Evolutionary conservation across 2,329 filamentous ascomycete genomes (phyloP).

Genomic region (Cordyceps cateniannulata): DNA sequence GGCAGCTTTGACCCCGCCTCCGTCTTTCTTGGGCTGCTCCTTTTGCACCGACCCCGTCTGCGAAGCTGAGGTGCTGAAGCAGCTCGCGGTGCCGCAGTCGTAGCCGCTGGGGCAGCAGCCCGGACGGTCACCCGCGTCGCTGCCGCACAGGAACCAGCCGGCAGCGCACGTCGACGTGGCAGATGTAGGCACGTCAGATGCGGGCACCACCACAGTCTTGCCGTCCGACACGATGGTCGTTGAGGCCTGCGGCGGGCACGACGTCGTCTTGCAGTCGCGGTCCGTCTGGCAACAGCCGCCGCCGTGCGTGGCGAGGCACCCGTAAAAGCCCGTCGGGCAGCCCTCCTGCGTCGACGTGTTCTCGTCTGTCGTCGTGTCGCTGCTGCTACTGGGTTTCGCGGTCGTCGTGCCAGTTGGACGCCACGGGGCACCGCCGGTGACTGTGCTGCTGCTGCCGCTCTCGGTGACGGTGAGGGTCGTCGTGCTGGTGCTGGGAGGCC

Average conservation of each 20-base stretch:
- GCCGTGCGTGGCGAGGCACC: constrained; percentile 76
- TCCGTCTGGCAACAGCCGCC: constrained; percentile 84
- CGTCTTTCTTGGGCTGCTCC: constrained; percentile 20
- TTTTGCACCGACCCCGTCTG: constrained; percentile 53
- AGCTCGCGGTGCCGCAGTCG: constrained; percentile 65
- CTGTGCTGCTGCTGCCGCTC: constrained; percentile 25
- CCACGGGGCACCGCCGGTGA: constrained; percentile 39
- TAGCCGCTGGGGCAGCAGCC: constrained; percentile 83
- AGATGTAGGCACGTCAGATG: constrained; percentile 37
- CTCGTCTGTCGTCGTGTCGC: constrained; percentile 28
- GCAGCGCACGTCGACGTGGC: constrained; percentile 54
- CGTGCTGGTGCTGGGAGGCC: constrained; percentile 27
- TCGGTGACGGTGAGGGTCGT: constrained; percentile 26
- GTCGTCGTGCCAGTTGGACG: constrained; percentile 38
- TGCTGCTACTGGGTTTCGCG: no score
- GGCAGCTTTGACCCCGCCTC: neutral
- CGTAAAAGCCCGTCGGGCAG: constrained; percentile 89
- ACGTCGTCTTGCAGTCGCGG: constrained; percentile 73
- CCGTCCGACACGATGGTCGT: constrained; percentile 63
- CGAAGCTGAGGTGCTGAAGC: constrained; percentile 49
- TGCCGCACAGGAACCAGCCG: constrained; percentile 71
- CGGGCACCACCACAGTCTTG: constrained; percentile 64
- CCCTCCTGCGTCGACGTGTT: constrained; percentile 31
- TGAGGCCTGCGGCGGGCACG: constrained; percentile 57
- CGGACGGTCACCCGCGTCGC: constrained; percentile 52